Percentiles rank a stretch among this genome's conserved stretches.
Evolutionary conservation across 1,284 basidiomycete species (phyloP).

Genomic region (Bondarzewia mesenterica): DNA sequence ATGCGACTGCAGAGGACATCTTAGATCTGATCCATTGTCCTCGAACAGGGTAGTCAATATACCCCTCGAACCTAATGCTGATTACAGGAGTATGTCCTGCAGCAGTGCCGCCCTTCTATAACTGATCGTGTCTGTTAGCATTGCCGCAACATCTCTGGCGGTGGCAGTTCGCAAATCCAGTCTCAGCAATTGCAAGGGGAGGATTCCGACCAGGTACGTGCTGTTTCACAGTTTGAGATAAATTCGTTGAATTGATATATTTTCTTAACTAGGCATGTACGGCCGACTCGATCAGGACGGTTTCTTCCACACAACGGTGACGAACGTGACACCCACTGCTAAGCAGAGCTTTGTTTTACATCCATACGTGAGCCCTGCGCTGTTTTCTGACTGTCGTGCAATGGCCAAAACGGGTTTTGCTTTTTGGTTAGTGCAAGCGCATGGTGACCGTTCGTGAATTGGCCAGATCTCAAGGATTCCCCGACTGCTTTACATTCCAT

Average conservation of each 20-base stretch:
- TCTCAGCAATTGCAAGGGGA: conserved; percentile 40
- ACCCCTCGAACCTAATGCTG: conserved; percentile 1
- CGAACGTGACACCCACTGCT: conserved; percentile 65
- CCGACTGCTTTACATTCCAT: conserved; percentile 58
- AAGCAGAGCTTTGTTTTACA: conserved; percentile 64
- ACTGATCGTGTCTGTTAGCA: conserved; percentile 36
- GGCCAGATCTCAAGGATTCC: conserved; percentile 70
- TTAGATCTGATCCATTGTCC: too few relatives aligned
- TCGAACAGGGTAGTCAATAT: conserved; percentile 21
- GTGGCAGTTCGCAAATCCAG: conserved; percentile 49
- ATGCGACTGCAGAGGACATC: background rate
- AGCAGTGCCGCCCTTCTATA: background rate
- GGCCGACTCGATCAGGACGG: conserved; percentile 44
- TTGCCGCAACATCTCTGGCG: conserved; percentile 52
- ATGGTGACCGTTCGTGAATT: conserved; percentile 56
- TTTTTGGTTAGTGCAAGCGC: background rate
- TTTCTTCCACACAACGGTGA: conserved; percentile 63
- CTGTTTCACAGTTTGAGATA: too few relatives aligned
- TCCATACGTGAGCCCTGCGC: conserved; percentile 38
- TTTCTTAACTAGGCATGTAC: conserved; percentile 41
- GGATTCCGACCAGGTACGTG: conserved; percentile 41
- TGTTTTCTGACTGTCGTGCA: too few relatives aligned
- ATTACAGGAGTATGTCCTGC: background rate
- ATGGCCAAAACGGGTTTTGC: too few relatives aligned
- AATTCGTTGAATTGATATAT: too few relatives aligned